Conservation (phyloP, 2,329 filamentous ascomycete species). For the Trichoderma asperellum region DNA sequence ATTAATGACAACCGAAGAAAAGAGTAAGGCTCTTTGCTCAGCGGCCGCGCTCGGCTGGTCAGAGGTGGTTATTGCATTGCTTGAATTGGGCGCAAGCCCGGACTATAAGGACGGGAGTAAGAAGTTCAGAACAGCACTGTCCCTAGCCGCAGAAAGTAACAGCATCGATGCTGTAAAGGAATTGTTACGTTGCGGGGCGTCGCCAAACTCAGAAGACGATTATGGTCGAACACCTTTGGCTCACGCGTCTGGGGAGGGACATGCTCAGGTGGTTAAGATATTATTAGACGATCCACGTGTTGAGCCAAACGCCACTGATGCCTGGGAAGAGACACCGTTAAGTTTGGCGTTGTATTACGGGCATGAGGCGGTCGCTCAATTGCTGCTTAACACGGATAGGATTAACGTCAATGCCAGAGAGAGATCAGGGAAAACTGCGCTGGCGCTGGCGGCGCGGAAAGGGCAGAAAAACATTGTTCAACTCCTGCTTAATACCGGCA, state of each 20-base stretch:
- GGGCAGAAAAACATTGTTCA: not conserved
- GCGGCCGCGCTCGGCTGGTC: not conserved
- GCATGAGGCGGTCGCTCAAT: not conserved
- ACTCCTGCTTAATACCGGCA: not conserved
- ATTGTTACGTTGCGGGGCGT: not conserved
- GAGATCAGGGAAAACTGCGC: too few relatives aligned
- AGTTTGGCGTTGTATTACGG: not conserved
- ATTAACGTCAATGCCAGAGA: too few relatives aligned
- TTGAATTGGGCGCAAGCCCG: not conserved
- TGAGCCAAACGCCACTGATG: not conserved
- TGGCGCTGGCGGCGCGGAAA: too few relatives aligned
- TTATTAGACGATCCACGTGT: not conserved
- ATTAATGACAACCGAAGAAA: not conserved
- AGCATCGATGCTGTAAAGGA: not conserved
- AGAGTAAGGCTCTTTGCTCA: not conserved
- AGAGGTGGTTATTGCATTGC: not conserved
- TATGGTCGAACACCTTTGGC: not conserved
- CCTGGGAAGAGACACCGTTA: not conserved
- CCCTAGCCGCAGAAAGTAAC: not conserved
- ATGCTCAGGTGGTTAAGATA: not conserved
- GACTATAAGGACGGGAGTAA: not conserved
- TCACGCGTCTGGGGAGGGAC: not conserved
- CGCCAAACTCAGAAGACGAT: not conserved
- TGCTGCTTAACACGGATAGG: not conserved
- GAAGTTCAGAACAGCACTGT: not conserved